phyloP scores from a whole-genome alignment of 2,329 filamentous ascomycete species.

The Monosporascus sp. region DNA sequence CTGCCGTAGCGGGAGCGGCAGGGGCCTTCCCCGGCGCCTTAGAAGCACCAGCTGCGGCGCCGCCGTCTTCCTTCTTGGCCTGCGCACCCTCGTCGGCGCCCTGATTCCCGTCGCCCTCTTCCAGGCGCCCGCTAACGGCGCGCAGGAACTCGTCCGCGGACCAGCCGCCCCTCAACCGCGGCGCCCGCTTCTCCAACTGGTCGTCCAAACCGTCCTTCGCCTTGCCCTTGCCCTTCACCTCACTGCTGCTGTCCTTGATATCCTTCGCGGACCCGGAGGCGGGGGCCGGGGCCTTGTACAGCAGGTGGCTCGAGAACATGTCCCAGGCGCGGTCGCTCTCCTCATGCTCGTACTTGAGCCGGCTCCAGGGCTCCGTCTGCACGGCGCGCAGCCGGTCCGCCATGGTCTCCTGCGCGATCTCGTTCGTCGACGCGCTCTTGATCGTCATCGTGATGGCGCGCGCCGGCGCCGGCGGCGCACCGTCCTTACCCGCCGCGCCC shows the following conservation, averaged over 20 bases:
- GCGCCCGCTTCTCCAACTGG: slow-evolving; percentile 10
- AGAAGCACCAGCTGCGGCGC: slow-evolving; percentile 3
- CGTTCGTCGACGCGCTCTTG: slow-evolving; percentile 63
- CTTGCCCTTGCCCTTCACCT: slow-evolving; percentile 15
- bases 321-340: slow-evolving; percentile 71
- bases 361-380: slow-evolving; percentile 77
- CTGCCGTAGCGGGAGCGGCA: slow-evolving; percentile 5
- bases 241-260: slow-evolving; percentile 1
- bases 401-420: slow-evolving; percentile 73
- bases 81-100: slow-evolving; percentile 12
- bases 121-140: slow-evolving; percentile 23
- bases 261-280: not conserved
- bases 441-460: slow-evolving; percentile 83
- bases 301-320: slow-evolving; percentile 68
- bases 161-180: slow-evolving; percentile 21
- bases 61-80: slow-evolving; percentile 18
- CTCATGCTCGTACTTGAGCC: slow-evolving; percentile 75
- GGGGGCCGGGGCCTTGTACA: slow-evolving; percentile 33
- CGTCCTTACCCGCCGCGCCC: slow-evolving; percentile 24
- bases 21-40: slow-evolving; percentile 22
- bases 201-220: slow-evolving; percentile 16
- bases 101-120: slow-evolving; percentile 14
- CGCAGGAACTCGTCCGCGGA: slow-evolving; percentile 24
- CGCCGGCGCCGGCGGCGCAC: slow-evolving; percentile 32
- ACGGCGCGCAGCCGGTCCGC: slow-evolving; percentile 69